phyloP scores from a whole-genome alignment of 352 stramenopile species.

The Phytopythium montanum region DNA sequence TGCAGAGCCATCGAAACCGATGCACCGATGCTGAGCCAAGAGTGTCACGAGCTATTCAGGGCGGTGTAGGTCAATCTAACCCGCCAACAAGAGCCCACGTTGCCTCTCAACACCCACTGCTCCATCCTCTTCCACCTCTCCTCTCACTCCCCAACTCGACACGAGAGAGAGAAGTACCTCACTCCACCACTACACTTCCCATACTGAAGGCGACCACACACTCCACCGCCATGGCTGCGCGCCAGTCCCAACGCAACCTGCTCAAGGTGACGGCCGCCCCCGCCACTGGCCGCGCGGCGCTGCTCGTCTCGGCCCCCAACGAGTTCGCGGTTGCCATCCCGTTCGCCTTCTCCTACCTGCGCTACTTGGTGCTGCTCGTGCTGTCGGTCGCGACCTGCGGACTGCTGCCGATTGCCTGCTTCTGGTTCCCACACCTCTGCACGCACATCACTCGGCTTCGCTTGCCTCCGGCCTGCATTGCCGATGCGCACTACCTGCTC shows the following conservation, averaged over 20 bases:
- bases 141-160: too few relatives aligned
- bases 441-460: conserved; percentile 41
- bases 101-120: too few relatives aligned
- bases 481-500: conserved; percentile 47
- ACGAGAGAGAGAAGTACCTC: too few relatives aligned
- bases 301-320: conserved; percentile 41
- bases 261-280: conserved; percentile 6
- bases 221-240: neutral
- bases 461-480: conserved; percentile 21
- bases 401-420: conserved; percentile 31
- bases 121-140: too few relatives aligned
- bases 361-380: conserved; percentile 29
- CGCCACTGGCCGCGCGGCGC: conserved; percentile 10
- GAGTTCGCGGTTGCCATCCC: conserved; percentile 40
- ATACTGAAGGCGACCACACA: neutral
- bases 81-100: too few relatives aligned
- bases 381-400: conserved; percentile 27
- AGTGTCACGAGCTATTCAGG: too few relatives aligned
- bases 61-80: too few relatives aligned
- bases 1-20: too few relatives aligned
- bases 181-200: too few relatives aligned
- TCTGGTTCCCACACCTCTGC: conserved; percentile 71
- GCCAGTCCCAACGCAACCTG: neutral
- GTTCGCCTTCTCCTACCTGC: conserved; percentile 38
- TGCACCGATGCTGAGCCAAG: too few relatives aligned